Evolutionary conservation across 1,284 basidiomycete genomes (phyloP).

Genomic region (Xerocomus amazonicus): DNA sequence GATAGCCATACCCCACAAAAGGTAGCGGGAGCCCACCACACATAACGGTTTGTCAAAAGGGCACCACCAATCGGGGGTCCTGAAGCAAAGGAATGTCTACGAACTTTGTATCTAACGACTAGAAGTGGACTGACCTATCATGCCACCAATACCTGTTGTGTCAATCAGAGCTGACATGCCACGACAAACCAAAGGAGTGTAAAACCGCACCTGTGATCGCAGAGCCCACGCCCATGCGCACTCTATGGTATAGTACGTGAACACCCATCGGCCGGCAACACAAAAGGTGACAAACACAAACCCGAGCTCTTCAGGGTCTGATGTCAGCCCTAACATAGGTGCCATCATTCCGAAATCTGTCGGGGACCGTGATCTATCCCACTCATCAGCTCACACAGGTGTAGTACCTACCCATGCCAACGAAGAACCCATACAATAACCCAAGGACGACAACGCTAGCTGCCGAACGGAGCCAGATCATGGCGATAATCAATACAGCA

Average conservation of each 20-base stretch:
- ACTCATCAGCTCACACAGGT: not conserved
- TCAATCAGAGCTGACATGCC: not conserved
- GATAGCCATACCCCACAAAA: constrained; percentile 25
- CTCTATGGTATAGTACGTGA: constrained; percentile 4
- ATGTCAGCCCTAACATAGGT: constrained; percentile 25
- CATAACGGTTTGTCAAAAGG: constrained; percentile 24
- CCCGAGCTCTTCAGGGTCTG: constrained; percentile 27
- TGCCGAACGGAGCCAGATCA: constrained; percentile 38
- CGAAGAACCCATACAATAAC: constrained; percentile 49
- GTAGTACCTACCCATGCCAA: constrained; percentile 38
- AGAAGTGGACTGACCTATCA: constrained; percentile 20
- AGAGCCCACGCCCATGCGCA: constrained; percentile 27
- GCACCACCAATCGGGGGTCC: constrained; percentile 31
- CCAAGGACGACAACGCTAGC: constrained; percentile 43
- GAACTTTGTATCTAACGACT: not conserved
- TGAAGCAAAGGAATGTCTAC: constrained; percentile 1
- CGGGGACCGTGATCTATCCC: too few species aligned
- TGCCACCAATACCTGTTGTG: constrained; percentile 22
- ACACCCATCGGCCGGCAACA: not conserved
- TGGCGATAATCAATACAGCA: constrained; percentile 37
- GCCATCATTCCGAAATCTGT: constrained; percentile 26
- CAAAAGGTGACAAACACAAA: constrained; percentile 12
- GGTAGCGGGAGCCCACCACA: constrained; percentile 29
- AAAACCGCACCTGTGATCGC: constrained; percentile 17
- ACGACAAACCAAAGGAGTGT: not conserved